Base-by-base conservation (phyloP, 169 alveolate genomes). In the Eimeria falciformis region DNA sequence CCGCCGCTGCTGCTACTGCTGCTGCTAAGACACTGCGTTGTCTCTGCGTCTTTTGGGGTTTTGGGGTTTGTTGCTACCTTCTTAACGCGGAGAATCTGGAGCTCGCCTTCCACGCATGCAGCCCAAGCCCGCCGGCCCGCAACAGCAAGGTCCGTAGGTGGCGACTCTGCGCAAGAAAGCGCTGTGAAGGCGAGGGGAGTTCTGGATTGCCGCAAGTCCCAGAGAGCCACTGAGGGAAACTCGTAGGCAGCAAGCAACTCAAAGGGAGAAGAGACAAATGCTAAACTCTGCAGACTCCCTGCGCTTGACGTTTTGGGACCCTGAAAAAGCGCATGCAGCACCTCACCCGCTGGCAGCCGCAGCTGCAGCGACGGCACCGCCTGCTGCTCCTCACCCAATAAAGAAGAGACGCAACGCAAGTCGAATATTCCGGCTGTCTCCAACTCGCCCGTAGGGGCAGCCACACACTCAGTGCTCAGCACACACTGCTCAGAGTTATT, bases 181-280 rank as follows among this genome's bases (percentile, higher is more conserved):
- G 58, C 69, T 43, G 43, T 27, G 29, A 77, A 18, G 7, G 86
- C 55, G 7, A 47, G 69, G n/a, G 86, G 86, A 0, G 43, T 6
- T 18, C 25, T 46, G 11, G 23, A 23, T 46, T 33, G 33, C n/a
- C 86, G 65, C 2, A 45, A 5, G 14, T 77, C 86, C 86, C 86
- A 77, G 11, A 77, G 23, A 11, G 69, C 86, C 47, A 77, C 40
- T 0, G 43, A 9, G 5, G 86, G 86, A 6, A 77, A 68, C 45
- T 77, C 86, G 69, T 77, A 77, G 1, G 86, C 86, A n/a, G 86
- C 58, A 11, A 77, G 86, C 68, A 77, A 46, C 86, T 46, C 50
- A 7, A 45, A 45, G n/a, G 5, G 12, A 17, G 47, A 46, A 12
- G 86, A 43, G 21, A 33, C 25, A 25, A 77, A 77, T 21, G 58